Base-by-base conservation (phyloP, 495 filamentous ascomycete genomes). In the Penicillium psychrofluorescens region DNA sequence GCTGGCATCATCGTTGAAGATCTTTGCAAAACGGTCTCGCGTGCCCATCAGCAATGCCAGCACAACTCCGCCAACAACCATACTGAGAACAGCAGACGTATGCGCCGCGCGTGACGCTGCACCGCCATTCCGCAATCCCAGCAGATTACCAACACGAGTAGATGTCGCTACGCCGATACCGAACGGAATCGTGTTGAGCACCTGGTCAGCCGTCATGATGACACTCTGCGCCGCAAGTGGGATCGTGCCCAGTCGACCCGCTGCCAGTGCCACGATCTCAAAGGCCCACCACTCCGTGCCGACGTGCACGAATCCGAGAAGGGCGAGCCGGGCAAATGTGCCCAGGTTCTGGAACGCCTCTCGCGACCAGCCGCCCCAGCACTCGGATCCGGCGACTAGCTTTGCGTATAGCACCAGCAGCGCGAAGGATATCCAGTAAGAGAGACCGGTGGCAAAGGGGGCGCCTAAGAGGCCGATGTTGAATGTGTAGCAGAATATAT, bases 211-310 rank as follows among this genome's bases (percentile, higher is more conserved):
- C 0, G 90, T 95, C 89, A 95, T 95, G 62, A 95, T 91, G 32
- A 96, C 89, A 47, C 81, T 86, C 58, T 96, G 90, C 0, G 90
- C 83, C 9, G 90, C 90, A 0, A 95, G 73, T 0, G 90, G 74
- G 33, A 92, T 82, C 0, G 85, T 92, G 8, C 90, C 90, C 0
- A 96, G 73, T 8, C 81, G 74, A 8, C 90, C 90, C 4, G 90
- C 90, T 2, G 83, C 89, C 0, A 96, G 71, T 1, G 90, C 88
- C n/a, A 95, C 89, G 44, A 96, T 95, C 64, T 95, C 90, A 51
- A 94, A 95, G 0, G 90, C 90, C 89, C 90, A 95, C 90, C 90
- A 95, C 64, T 95, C 89, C 0, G 87, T 94, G 7, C 90, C 90
- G 15, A 95, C 85, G 53, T 95, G 90, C n/a, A 95, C 59, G 35